Conservation (phyloP, 1,284 basidiomycete species). For the Ustilago shanxiensis region DNA sequence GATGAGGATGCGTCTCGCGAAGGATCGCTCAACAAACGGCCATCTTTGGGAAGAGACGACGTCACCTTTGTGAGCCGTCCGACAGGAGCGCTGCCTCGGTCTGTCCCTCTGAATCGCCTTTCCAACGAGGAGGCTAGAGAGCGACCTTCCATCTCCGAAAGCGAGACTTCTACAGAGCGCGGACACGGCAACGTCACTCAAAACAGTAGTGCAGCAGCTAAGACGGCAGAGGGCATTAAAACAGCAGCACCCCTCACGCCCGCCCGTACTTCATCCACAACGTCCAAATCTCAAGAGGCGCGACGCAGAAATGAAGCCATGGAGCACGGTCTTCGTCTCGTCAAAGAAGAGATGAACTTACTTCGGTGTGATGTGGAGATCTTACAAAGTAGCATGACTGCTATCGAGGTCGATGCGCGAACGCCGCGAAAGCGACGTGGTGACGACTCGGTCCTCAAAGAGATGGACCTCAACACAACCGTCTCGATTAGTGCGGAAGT, state of each 20-base stretch:
- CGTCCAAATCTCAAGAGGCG: constrained; percentile 38
- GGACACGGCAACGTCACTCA: constrained; percentile 16
- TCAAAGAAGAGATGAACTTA: constrained; percentile 47
- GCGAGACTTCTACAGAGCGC: constrained; percentile 40
- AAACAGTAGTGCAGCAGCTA: neutral
- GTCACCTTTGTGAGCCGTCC: neutral
- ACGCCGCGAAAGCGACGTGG: constrained; percentile 36
- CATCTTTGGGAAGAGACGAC: constrained; percentile 20
- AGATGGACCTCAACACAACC: constrained; percentile 26
- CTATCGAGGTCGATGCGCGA: constrained; percentile 14
- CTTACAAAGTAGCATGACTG: constrained; percentile 24
- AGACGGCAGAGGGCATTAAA: neutral
- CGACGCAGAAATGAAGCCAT: constrained; percentile 37
- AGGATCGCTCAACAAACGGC: constrained; percentile 29
- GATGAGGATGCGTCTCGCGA: constrained; percentile 7
- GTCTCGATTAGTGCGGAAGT: constrained; percentile 24
- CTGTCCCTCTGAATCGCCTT: constrained; percentile 9
- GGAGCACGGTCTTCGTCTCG: constrained; percentile 31
- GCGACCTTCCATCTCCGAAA: constrained; percentile 35
- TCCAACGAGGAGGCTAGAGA: constrained; percentile 18
- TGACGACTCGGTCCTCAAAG: constrained; percentile 11
- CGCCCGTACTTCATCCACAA: constrained; percentile 37
- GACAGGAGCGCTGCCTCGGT: constrained; percentile 16
- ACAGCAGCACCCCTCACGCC: constrained; percentile 20
- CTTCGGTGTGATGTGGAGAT: constrained; percentile 35